phyloP scores from a whole-genome alignment of 2,329 filamentous ascomycete genomes.

The Talaromyces albobiverticillius region DNA sequence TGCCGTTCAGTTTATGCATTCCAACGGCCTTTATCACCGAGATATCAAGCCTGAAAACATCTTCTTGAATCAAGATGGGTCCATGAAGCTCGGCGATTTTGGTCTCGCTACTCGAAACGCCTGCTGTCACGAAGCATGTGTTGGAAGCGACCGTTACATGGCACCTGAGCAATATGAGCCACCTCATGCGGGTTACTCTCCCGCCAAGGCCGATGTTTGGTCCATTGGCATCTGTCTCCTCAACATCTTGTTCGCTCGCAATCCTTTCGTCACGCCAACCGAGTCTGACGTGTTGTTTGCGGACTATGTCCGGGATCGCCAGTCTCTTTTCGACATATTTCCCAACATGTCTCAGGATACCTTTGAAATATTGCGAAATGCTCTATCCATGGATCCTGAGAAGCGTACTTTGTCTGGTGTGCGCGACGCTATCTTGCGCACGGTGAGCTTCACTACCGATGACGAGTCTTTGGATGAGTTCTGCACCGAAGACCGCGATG shows the following conservation, averaged over 20 bases:
- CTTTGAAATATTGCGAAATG: conserved; percentile 87
- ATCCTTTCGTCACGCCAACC: conserved; percentile 89
- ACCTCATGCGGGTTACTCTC: conserved; percentile 80
- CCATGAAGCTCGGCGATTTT: conserved; percentile 96
- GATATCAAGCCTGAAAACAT: conserved; percentile 99
- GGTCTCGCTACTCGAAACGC: conserved; percentile 84
- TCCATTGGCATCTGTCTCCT: conserved; percentile 94
- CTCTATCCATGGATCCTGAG: conserved; percentile 84
- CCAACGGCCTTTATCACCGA: conserved; percentile 87
- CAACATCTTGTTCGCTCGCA: conserved; percentile 94
- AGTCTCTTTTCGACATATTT: conserved; percentile 96
- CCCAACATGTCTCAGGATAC: conserved; percentile 98
- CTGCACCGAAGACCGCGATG: conserved; percentile 75
- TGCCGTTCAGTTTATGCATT: conserved; percentile 86
- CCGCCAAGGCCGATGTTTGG: conserved; percentile 93
- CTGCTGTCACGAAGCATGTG: conserved; percentile 89
- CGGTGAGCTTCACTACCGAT: conserved; percentile 87
- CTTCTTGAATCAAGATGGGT: conserved; percentile 80
- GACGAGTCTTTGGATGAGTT: conserved; percentile 93
- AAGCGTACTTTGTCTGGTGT: conserved; percentile 80
- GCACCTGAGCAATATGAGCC: conserved; percentile 97
- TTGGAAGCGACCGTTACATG: conserved; percentile 99
- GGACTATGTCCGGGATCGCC: conserved; percentile 89
- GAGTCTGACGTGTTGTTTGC: conserved; percentile 89
- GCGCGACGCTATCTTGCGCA: conserved; percentile 72